Conservation (phyloP, 1,284 basidiomycete species). For the Marasmius oreades region DNA sequence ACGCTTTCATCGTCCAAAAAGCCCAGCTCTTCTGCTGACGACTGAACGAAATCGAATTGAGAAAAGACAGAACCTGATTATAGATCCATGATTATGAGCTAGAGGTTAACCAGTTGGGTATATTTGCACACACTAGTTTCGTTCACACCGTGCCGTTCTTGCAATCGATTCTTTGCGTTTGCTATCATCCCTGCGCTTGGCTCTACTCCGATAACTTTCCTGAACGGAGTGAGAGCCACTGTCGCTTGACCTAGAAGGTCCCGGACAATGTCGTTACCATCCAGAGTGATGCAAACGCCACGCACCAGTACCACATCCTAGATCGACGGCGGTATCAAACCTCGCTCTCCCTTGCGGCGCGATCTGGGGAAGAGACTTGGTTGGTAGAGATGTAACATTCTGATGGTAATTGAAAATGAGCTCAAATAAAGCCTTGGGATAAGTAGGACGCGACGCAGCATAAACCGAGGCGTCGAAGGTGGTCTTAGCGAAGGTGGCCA, state of each 20-base stretch:
- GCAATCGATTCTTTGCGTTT: constrained; percentile 45
- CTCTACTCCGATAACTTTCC: constrained; percentile 66
- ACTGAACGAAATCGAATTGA: constrained; percentile 45
- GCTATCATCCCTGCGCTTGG: constrained; percentile 74
- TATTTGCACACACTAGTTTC: constrained; percentile 9
- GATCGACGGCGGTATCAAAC: constrained; percentile 64
- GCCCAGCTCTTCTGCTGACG: constrained; percentile 52
- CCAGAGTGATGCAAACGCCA: constrained; percentile 5
- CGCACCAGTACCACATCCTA: constrained; percentile 82
- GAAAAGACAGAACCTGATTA: background rate
- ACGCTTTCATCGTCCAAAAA: constrained; percentile 55
- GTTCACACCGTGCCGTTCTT: background rate
- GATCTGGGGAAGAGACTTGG: constrained; percentile 8
- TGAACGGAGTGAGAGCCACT: constrained; percentile 57
- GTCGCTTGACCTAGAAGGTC: constrained; percentile 60
- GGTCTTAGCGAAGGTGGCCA: constrained; percentile 67
- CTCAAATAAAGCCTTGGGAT: constrained; percentile 61
- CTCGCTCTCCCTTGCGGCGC: constrained; percentile 21
- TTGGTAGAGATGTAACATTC: constrained; percentile 18
- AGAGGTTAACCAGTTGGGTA: constrained; percentile 4
- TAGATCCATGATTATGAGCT: background rate
- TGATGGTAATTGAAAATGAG: constrained; percentile 58
- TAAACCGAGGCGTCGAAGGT: constrained; percentile 65
- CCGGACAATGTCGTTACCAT: background rate
- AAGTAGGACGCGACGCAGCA: constrained; percentile 63